A percentile compares a stretch with the other conserved stretches of the same genome.
These are phyloP conservation scores for Sporothrix humicola DNA, from an alignment of 2,329 filamentous ascomycete genomes.

Conservation along the genomic window DNA sequence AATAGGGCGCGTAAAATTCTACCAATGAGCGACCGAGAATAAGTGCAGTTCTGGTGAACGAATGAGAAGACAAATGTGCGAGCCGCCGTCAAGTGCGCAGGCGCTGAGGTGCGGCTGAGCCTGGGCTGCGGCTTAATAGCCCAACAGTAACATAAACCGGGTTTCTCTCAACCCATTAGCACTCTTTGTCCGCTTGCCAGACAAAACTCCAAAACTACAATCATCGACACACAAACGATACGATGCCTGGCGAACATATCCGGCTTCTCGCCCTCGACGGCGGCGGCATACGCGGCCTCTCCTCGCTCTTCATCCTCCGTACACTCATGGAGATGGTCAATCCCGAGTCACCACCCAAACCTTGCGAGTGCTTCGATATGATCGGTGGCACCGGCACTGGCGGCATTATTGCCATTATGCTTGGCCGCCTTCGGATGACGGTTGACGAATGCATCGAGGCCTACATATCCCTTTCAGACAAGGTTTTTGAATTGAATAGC, in stretches of 20 bases:
- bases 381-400: slow-evolving; percentile 32
- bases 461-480: background rate
- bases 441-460: slow-evolving; percentile 32
- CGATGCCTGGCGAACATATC: slow-evolving; percentile 30
- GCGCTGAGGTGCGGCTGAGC: too few relatives aligned
- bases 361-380: slow-evolving; percentile 6
- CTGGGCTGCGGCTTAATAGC: too few relatives aligned
- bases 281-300: slow-evolving; percentile 47
- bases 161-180: too few relatives aligned
- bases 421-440: slow-evolving; percentile 32
- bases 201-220: too few relatives aligned
- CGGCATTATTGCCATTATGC: slow-evolving; percentile 35
- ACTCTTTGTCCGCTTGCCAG: too few relatives aligned
- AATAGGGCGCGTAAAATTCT: too few relatives aligned
- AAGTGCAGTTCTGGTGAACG: too few relatives aligned
- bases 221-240: too few relatives aligned
- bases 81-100: too few relatives aligned
- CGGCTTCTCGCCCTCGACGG: slow-evolving; percentile 44
- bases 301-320: slow-evolving; percentile 45
- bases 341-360: slow-evolving; percentile 32
- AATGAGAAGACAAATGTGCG: too few relatives aligned
- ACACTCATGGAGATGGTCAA: slow-evolving; percentile 44
- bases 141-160: too few relatives aligned
- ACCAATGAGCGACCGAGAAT: too few relatives aligned
- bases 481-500: slow-evolving; percentile 39